Percentiles rank a stretch among this genome's conserved stretches.
Evolutionary conservation across 164 flowering plant species (phyloP).

Genomic region (Sedum album): DNA sequence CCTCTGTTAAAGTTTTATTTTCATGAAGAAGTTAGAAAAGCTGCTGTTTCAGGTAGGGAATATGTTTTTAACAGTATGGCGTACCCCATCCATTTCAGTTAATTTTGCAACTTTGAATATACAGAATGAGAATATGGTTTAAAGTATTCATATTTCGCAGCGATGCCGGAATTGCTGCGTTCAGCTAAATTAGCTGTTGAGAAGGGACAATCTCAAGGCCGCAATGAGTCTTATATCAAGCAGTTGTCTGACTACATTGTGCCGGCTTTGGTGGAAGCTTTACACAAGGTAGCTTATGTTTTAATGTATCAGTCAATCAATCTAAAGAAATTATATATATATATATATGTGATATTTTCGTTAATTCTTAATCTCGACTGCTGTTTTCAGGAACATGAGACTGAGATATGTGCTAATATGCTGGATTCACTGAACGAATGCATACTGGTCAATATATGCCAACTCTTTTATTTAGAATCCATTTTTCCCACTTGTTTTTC

Average conservation of each 20-base stretch:
- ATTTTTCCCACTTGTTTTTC: too few species aligned
- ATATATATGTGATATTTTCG: not conserved
- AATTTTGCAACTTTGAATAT: too few species aligned
- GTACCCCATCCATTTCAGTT: not conserved
- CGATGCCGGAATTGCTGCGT: constrained; percentile 71
- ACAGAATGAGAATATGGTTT: too few species aligned
- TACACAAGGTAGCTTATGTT: constrained; percentile 41
- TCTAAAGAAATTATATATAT: too few species aligned
- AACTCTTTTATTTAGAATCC: too few species aligned
- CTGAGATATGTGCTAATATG: constrained; percentile 62
- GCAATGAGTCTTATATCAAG: constrained; percentile 53
- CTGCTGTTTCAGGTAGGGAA: constrained; percentile 72
- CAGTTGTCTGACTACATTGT: constrained; percentile 59
- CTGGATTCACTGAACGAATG: constrained; percentile 67
- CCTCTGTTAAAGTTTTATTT: constrained; percentile 73
- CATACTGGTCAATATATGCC: constrained; percentile 63
- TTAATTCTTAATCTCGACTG: not conserved
- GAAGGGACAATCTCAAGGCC: constrained; percentile 57
- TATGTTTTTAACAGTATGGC: too few species aligned
- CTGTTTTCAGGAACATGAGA: constrained; percentile 53
- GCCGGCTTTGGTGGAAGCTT: constrained; percentile 63
- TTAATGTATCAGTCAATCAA: too few species aligned
- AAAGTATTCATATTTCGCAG: constrained; percentile 20
- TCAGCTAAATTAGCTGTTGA: constrained; percentile 68
- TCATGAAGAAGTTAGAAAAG: constrained; percentile 75